Evolutionary conservation across 2,329 filamentous ascomycete species (phyloP), one percentile per base, ranked within the genome.

Genomic region (Aspergillus sp.): DNA sequence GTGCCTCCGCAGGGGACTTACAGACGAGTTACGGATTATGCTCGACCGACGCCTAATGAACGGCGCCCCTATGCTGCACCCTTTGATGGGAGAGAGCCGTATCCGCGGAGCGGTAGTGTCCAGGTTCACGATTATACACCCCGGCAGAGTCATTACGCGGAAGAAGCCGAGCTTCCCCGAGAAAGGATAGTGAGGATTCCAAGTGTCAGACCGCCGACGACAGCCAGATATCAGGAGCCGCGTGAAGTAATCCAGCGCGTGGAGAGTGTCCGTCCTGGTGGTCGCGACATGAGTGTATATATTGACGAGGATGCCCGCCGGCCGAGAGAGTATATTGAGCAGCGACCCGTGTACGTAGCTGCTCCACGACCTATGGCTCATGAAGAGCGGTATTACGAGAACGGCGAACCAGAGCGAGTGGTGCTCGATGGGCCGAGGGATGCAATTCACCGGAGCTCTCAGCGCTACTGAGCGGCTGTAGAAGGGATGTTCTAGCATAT

Each of bases 91-190:
- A 66, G 71, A 41, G 71, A 72, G 40, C 63, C 72, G 27, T 68
- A 70, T 45, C 65, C 71, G 31, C 74, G 75, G 55, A 70, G 71
- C 53, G 69, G 68, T 56, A 78, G 76, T 60, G 76, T 77, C 12
- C 73, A 76, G 60, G 66, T 79, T 15, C 64, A 74, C 45, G 76
- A 79, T 47, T 79, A 78, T 56, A 59, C 73, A 27, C 61, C 69
- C 33, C 71, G 71, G 15, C 75, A 66, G 40, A 61, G 69, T 23
- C 66, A 73, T 7, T 79, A 78, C 52, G 73, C 88, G 44, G 91
- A 92, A 65, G 90, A 93, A 67, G 83, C 88, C 74, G 61, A 83
- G 80, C 39, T 83, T 80, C 75, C 82, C 3, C 77, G 81, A 37
- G 84, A 87, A 56, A 85, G 85, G 61, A 67, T 82, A 43, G 66